Evolutionary conservation across 2,329 filamentous ascomycete species (phyloP), one percentile per base, ranked within the genome.

Genomic region (Aspergillus ibericus): DNA sequence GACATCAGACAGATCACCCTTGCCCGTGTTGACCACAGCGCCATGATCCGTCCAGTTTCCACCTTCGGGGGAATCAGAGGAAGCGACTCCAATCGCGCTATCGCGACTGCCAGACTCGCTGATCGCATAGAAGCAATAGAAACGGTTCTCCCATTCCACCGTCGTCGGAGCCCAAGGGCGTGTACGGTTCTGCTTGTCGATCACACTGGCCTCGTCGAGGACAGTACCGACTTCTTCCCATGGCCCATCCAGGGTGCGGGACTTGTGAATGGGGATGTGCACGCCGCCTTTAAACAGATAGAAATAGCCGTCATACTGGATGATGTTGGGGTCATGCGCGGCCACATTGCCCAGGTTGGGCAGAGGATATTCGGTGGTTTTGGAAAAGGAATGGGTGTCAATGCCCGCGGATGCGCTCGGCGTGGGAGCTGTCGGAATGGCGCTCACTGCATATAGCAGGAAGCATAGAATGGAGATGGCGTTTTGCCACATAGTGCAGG

Each of bases 121-220:
- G 29, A 75, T 55, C 0, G 70, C 66, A 56, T 77, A 77, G 61
- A 68, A 76, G 61, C 74, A 76, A 62, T 76, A 77, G 56, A 75
- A 75, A 0, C 58, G 66, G 5, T 67, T 65, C 18, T 70, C 67
- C 53, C 59, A 61, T 29, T 69, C 53, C 13, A 76, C 62, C 1
- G 69, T 68, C 1, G 68, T 75, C 2, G 74, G 74, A 0, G 74
- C 74, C 74, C 74, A 77, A 0, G 74, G 74, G 0, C 68, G 62
- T 3, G 64, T 66, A 8, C 66, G 66, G 55, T 74, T 72, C 6
- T 66, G 59, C 18, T 71, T 71, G 6, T 63, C 22, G 55, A 76
- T 72, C 10, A 70, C 53, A 49, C 72, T 75, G 20, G 66, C 63
- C 2, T 61, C 63, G 6, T 68, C 59, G 0, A 77, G 60, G 0